These are phyloP conservation scores for Meira miltonrushii DNA, from an alignment of 1,284 basidiomycete genomes.

Conservation along the genomic window DNA sequence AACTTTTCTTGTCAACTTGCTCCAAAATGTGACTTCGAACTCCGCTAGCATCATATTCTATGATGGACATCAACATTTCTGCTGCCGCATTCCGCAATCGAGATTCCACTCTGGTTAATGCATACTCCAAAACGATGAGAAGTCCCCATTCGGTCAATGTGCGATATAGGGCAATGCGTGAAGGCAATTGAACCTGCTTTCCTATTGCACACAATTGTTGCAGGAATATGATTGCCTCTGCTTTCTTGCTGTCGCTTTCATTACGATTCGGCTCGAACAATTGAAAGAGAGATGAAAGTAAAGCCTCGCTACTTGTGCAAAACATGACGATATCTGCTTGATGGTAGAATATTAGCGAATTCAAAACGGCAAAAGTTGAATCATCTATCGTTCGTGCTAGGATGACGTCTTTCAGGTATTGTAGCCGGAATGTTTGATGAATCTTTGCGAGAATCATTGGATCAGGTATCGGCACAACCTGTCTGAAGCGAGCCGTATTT, in stretches of 20 bases:
- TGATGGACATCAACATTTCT: conserved; percentile 76
- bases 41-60: conserved; percentile 86
- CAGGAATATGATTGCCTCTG: conserved; percentile 62
- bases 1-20: conserved; percentile 59
- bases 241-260: conserved; percentile 19
- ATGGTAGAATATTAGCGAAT: conserved; percentile 96
- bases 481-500: conserved; percentile 67
- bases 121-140: conserved; percentile 79
- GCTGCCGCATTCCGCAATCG: conserved; percentile 72
- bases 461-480: conserved; percentile 48
- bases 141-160: conserved; percentile 81
- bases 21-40: conserved; percentile 77
- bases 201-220: conserved; percentile 92
- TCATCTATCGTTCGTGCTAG: conserved; percentile 91
- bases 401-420: conserved; percentile 96
- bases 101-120: conserved; percentile 55
- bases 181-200: conserved; percentile 86
- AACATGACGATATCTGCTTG: conserved; percentile 95
- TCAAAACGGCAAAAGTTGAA: conserved; percentile 92
- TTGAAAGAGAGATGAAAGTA: conserved; percentile 72
- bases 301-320: conserved; percentile 70
- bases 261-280: conserved; percentile 58
- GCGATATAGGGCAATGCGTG: conserved; percentile 81
- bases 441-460: conserved; percentile 60
- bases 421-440: conserved; percentile 90